Evolutionary conservation across 2,329 filamentous ascomycete genomes (phyloP), one percentile per base, ranked within the genome.

Genomic region (Immersiporthe knoxdaviesiana): DNA sequence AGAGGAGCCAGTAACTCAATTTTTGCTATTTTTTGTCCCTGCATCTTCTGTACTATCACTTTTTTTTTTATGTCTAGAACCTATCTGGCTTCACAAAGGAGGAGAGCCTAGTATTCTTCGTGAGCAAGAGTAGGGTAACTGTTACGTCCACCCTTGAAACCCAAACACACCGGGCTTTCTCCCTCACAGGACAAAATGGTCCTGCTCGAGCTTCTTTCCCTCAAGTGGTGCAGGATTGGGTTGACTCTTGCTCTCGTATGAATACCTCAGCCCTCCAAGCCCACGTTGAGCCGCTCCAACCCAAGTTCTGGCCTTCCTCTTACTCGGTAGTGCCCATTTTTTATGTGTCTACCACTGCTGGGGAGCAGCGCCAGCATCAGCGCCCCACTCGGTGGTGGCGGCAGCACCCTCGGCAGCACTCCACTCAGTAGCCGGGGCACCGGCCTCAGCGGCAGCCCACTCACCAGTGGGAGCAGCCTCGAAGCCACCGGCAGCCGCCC

Each of bases 101-200:
- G n/a, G 16, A 62, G 16, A 21, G 61, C 27, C 14, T 30, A 63
- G 32, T 41, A 4, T 52, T 18, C 71, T 59, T 62, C 50, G 32
- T 32, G 70, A 68, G 60, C 70, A 58, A 71, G 72, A 81, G 86
- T 84, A 87, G 91, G 90, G 91, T 87, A 91, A 94, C 93, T 90
- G 85, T 95, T 80, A 97, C 95, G 93, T 93, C 88, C 88, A 91
- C 84, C 90, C 92, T 90, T 88, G 87, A 71, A 68, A 71, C 69
- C 88, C 88, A 86, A 88, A 85, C 89, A 86, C 89, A 96, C 94
- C 97, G 94, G 95, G 95, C 95, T 94, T 97, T 98, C 95, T 94
- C 94, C 93, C 91, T 83, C 32, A 39, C 32, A 41, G n/a, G 70
- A 74, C 70, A 63, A 63, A 61, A 71, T 56, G 65, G 79, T 80